Evolutionary conservation across 257 asterid genomes (phyloP).

Genomic region (Osmanthus fragrans): DNA sequence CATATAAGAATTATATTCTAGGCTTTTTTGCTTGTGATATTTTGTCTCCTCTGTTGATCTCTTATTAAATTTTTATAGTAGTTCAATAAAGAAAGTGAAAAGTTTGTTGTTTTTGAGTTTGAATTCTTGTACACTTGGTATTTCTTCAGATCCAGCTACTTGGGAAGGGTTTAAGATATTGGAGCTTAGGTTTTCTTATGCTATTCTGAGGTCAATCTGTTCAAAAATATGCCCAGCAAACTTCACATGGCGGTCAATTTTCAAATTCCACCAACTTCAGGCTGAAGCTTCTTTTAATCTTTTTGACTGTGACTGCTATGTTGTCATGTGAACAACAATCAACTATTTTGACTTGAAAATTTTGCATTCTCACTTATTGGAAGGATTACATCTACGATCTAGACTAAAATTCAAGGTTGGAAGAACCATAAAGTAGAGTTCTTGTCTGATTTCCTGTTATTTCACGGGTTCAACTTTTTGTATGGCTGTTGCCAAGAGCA

Average conservation of each 20-base stretch:
- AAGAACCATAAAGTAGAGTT: slow-evolving; percentile 22
- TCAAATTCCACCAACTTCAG: slow-evolving; percentile 32
- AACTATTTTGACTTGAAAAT: slow-evolving; percentile 37
- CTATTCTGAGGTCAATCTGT: slow-evolving; percentile 25
- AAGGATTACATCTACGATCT: slow-evolving; percentile 1
- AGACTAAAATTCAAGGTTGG: slow-evolving; percentile 17
- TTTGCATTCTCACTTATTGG: slow-evolving; percentile 16
- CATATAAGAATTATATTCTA: background rate
- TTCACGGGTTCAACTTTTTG: slow-evolving; percentile 25
- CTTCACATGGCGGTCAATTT: slow-evolving; percentile 23
- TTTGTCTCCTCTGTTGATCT: slow-evolving; percentile 4
- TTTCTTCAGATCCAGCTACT: slow-evolving; percentile 49
- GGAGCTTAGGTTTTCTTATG: slow-evolving; percentile 26
- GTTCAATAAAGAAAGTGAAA: background rate
- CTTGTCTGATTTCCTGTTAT: slow-evolving; percentile 27
- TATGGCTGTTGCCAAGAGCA: slow-evolving; percentile 80
- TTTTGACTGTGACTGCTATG: slow-evolving; percentile 29
- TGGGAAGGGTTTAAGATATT: slow-evolving; percentile 32
- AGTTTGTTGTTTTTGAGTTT: slow-evolving; percentile 10
- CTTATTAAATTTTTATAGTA: background rate
- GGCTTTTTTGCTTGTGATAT: background rate
- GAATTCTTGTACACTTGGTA: slow-evolving; percentile 11
- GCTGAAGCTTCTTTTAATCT: slow-evolving; percentile 29
- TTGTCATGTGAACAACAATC: slow-evolving; percentile 24
- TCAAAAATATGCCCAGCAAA: slow-evolving; percentile 9